phyloP scores from a whole-genome alignment of 768 basidiomycete genomes.

The Boletales sp. region DNA sequence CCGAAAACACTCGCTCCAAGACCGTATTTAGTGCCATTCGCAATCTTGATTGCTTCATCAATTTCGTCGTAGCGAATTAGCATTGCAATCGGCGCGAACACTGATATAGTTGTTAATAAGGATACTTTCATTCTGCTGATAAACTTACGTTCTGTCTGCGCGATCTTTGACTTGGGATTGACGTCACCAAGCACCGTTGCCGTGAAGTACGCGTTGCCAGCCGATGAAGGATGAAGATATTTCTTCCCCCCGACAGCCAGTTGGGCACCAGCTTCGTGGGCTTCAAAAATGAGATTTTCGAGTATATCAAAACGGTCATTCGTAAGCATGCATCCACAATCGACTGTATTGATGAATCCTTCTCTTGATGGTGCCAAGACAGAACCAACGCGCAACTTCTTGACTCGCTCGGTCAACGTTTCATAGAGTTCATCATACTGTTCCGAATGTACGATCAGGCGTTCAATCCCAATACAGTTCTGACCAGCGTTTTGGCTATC shows the following conservation, averaged over 20 bases:
- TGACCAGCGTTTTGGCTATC: slow-evolving; percentile 87
- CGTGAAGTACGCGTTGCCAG: slow-evolving; percentile 76
- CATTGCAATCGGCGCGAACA: slow-evolving; percentile 91
- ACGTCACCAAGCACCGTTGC: slow-evolving; percentile 88
- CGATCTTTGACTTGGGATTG: slow-evolving; percentile 65
- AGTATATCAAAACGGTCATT: slow-evolving; percentile 67
- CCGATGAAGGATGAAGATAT: slow-evolving; percentile 62
- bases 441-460: slow-evolving; percentile 77
- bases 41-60: slow-evolving; percentile 83
- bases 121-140: neutral
- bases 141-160: slow-evolving; percentile 65
- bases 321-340: slow-evolving; percentile 87
- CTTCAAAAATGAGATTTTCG: slow-evolving; percentile 64
- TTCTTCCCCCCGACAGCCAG: slow-evolving; percentile 62
- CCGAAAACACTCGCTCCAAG: slow-evolving; percentile 96
- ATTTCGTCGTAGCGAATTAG: slow-evolving; percentile 81
- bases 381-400: slow-evolving; percentile 72
- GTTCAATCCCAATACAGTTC: slow-evolving; percentile 96
- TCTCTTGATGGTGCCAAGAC: slow-evolving; percentile 65
- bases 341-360: slow-evolving; percentile 69
- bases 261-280: slow-evolving; percentile 63
- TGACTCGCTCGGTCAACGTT: slow-evolving; percentile 59
- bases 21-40: slow-evolving; percentile 85
- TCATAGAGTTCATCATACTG: slow-evolving; percentile 76
- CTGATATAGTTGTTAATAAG: slow-evolving; percentile 37